Conservation (phyloP, 2,329 filamentous ascomycete genomes). For the Acephala macrosclerotiorum region DNA sequence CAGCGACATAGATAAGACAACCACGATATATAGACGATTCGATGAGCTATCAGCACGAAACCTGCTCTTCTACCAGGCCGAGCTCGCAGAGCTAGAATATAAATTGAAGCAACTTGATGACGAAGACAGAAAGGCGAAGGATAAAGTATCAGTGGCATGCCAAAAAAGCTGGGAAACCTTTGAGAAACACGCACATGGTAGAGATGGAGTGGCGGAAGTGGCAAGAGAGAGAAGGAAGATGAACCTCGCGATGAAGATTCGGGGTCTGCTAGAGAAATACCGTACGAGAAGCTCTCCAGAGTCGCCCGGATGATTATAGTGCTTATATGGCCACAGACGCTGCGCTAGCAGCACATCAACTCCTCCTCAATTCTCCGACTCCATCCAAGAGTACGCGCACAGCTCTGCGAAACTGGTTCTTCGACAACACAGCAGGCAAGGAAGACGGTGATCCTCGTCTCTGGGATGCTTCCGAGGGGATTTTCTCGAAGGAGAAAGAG, state of each 20-base stretch:
- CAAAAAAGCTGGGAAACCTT: constrained; percentile 29
- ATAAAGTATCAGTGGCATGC: constrained; percentile 18
- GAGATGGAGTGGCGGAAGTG: background rate
- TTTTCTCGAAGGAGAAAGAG: constrained; percentile 31
- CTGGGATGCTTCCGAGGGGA: constrained; percentile 32
- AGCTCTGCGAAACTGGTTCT: constrained; percentile 36
- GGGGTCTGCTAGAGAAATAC: constrained; percentile 30
- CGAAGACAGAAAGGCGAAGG: constrained; percentile 17
- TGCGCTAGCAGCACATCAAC: constrained; percentile 30
- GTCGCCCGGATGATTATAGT: background rate
- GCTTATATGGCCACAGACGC: too few species aligned
- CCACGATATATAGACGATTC: constrained; percentile 35
- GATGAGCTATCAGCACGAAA: constrained; percentile 34
- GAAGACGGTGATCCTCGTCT: constrained; percentile 27
- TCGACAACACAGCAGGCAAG: constrained; percentile 11
- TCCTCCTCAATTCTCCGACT: constrained; percentile 24
- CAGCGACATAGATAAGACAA: constrained; percentile 30
- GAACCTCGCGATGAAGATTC: constrained; percentile 27
- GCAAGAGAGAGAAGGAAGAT: constrained; percentile 23
- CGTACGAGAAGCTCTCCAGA: constrained; percentile 14
- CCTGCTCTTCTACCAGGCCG: constrained; percentile 31
- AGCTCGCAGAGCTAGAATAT: constrained; percentile 33
- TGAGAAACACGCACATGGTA: constrained; percentile 7
- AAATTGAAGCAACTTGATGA: constrained; percentile 24
- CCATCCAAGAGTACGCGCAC: constrained; percentile 29